These are phyloP conservation scores for Colletotrichum sp. DNA, from an alignment of 2,329 filamentous ascomycete species.

Conservation along the genomic window DNA sequence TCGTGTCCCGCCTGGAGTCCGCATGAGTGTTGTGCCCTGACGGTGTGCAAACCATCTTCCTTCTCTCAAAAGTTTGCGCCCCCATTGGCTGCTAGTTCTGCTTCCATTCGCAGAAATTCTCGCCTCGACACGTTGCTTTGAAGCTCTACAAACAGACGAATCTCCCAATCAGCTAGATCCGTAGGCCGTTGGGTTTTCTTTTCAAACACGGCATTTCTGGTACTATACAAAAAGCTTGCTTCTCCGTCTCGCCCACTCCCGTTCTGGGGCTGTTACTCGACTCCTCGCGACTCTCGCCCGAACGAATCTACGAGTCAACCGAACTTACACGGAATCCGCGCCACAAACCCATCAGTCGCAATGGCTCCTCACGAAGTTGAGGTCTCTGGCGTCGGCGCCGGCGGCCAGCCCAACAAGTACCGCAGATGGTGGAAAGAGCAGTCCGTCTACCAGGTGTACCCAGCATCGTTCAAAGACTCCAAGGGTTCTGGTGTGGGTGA, in stretches of 20 bases:
- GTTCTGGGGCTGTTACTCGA: background rate
- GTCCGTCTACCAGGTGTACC: constrained; percentile 67
- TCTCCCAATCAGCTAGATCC: background rate
- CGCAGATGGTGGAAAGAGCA: constrained; percentile 64
- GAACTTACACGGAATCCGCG: background rate
- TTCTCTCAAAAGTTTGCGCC: background rate
- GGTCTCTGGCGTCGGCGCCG: background rate
- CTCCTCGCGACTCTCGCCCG: background rate
- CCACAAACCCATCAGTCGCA: background rate
- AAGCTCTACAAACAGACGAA: background rate
- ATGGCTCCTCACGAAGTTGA: background rate
- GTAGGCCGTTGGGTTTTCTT: background rate
- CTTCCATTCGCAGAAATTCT: constrained; percentile 14
- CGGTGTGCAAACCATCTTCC: background rate
- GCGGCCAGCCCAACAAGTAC: background rate
- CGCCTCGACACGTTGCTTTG: background rate
- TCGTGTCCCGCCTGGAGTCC: background rate
- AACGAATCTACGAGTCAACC: background rate
- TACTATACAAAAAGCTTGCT: background rate
- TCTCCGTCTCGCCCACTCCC: background rate
- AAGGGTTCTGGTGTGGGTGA: constrained; percentile 62
- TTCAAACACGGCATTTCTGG: background rate
- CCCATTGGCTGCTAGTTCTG: background rate
- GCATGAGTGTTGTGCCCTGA: background rate
- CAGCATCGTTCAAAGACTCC: constrained; percentile 65